Conservation (phyloP, 2,329 filamentous ascomycete species). For the Immersiporthe knoxdaviesiana region DNA sequence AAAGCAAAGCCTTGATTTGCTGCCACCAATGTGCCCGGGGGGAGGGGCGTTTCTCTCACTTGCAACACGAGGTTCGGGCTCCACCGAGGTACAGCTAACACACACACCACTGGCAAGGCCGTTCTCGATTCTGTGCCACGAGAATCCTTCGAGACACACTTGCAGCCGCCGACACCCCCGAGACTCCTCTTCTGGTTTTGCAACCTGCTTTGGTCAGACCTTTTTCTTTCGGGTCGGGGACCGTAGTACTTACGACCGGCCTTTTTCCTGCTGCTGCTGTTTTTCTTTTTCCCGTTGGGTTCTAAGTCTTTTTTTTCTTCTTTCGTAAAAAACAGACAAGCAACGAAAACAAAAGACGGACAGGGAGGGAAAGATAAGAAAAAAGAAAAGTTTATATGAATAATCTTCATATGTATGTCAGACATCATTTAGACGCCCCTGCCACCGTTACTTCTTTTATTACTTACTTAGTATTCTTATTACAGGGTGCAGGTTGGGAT, state of each 20-base stretch:
- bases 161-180: not conserved
- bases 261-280: not conserved
- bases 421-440: not conserved
- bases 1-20: conserved; percentile 5
- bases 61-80: conserved; percentile 1
- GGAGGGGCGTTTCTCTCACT: too few relatives aligned
- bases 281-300: not conserved
- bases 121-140: conserved; percentile 1
- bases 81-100: conserved; percentile 8
- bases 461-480: not conserved
- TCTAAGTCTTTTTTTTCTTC: too few relatives aligned
- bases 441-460: not conserved
- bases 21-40: not conserved
- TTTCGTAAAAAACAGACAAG: too few relatives aligned
- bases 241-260: not conserved
- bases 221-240: not conserved
- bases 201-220: not conserved
- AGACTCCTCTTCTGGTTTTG: not conserved
- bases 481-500: not conserved
- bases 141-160: not conserved
- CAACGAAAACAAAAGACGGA: too few relatives aligned
- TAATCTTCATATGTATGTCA: not conserved
- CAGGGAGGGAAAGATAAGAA: not conserved
- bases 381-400: not conserved
- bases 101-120: not conserved